phyloP scores from a whole-genome alignment of 2,329 filamentous ascomycete species.

The Amphichorda felina region DNA sequence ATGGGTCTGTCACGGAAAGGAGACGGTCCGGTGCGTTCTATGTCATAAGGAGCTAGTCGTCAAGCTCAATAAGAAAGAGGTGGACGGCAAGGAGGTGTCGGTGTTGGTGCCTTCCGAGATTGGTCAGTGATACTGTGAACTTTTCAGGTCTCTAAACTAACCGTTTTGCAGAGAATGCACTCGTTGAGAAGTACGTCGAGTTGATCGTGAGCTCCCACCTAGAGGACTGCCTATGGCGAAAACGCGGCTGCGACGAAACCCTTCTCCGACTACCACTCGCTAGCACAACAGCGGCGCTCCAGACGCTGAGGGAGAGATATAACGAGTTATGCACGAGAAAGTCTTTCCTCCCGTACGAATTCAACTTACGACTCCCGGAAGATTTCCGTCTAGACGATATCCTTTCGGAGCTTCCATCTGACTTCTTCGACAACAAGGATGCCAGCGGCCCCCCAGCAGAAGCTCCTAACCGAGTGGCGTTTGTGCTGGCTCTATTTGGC shows the following conservation, averaged over 20 bases:
- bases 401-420: constrained; percentile 34
- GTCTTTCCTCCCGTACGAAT: constrained; percentile 47
- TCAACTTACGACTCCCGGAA: constrained; percentile 46
- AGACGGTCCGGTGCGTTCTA: constrained; percentile 74
- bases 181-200: constrained; percentile 66
- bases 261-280: constrained; percentile 51
- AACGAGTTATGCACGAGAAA: constrained; percentile 43
- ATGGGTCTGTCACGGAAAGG: constrained; percentile 75
- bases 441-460: background rate
- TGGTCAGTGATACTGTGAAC: constrained; percentile 13
- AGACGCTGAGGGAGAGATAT: constrained; percentile 51
- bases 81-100: constrained; percentile 40
- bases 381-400: constrained; percentile 37
- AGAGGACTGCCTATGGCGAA: constrained; percentile 76
- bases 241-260: constrained; percentile 69
- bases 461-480: constrained; percentile 45
- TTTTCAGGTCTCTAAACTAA: constrained; percentile 7
- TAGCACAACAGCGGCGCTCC: constrained; percentile 46
- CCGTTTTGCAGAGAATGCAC: constrained; percentile 36
- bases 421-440: constrained; percentile 35
- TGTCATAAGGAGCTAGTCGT: constrained; percentile 80
- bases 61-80: constrained; percentile 53
- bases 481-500: constrained; percentile 60
- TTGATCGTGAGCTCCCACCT: constrained; percentile 66
- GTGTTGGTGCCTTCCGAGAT: constrained; percentile 50